Base-by-base conservation (phyloP, 345 rosid genomes). In the Eucalyptus globulus region DNA sequence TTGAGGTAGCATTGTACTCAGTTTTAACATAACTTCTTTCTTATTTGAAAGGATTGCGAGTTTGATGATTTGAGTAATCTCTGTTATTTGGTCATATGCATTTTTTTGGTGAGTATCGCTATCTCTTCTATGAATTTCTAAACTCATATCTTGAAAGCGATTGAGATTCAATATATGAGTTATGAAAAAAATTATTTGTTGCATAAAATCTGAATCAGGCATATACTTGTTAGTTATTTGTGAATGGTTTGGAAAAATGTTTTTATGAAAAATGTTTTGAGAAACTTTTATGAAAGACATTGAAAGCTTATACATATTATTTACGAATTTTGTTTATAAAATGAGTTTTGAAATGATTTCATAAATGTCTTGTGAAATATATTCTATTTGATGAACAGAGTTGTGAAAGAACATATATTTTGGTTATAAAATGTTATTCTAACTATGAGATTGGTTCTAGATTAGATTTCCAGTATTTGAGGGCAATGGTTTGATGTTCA, bases 181-280 rank as follows among this genome's bases (percentile, higher is more conserved):
- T 56, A 54, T 9, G 11, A 54, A 54, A 54, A 22, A 1, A 1
- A 56, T 9, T 54, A 10, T 56, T 56, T 56, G 62, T 56, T 56
- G 27, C 62, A 56, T 56, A 56, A 56, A 56, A 56, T 21, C 3
- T 24, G 0, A 56, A 56, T 56, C 1, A 0, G 12, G 13, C 62
- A 56, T 22, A 4, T 9, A 56, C 6, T 24, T 56, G 27, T 56
- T 0, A 0, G 62, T 22, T 9, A 56, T 56, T 56, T 56, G 29
- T 21, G 29, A 56, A 56, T 56, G 12, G 62, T 56, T 56, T 53
- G 8, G 1, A 19, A 53, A 53, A 53, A 53, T 49, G 50, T 49
- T 49, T 49, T 13, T 49, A 12, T 49, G 14, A 49, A 49, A 49
- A 49, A 4, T 53, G 22, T 53, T 17, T 53, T 22, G 29, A 56